Percentiles rank a stretch among this genome's conserved stretches.
Conservation (phyloP, 805 yeast genomes). For the Zygotorulaspora florentina region DNA sequence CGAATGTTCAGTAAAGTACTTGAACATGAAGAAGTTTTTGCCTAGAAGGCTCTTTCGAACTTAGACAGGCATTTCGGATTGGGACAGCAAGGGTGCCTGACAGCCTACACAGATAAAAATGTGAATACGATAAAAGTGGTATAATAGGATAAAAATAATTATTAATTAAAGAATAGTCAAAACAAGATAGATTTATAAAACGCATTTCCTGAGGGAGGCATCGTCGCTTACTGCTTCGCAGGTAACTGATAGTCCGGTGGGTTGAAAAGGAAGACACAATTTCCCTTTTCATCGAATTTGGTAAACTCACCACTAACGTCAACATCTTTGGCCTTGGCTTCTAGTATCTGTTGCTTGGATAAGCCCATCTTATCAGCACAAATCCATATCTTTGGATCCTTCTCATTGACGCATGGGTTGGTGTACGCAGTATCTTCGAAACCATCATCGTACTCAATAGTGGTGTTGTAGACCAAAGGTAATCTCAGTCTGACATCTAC, state of each 20-base stretch:
- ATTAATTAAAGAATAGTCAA: not conserved
- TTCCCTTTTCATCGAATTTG: constrained; percentile 53
- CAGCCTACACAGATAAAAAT: not conserved
- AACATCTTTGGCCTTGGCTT: constrained; percentile 49
- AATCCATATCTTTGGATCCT: constrained; percentile 62
- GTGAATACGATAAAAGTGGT: not conserved
- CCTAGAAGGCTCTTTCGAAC: too few relatives aligned
- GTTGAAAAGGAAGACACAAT: constrained; percentile 49
- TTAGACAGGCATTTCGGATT: too few relatives aligned
- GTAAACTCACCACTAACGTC: constrained; percentile 58
- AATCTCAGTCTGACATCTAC: constrained; percentile 39
- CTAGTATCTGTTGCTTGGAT: constrained; percentile 52
- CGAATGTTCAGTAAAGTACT: too few relatives aligned
- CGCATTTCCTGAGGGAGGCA: not conserved
- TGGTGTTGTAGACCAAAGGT: constrained; percentile 35
- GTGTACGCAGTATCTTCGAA: constrained; percentile 33
- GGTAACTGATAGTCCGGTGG: constrained; percentile 62
- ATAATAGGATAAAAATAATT: not conserved
- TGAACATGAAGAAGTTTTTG: too few relatives aligned
- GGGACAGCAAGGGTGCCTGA: not conserved
- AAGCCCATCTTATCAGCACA: constrained; percentile 66
- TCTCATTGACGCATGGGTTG: constrained; percentile 29
- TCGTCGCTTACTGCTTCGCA: constrained; percentile 18
- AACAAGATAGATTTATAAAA: too few relatives aligned
- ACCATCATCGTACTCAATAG: constrained; percentile 32